Evolutionary conservation across 176 grass and related monocot species (phyloP), one percentile per base, ranked within the genome.

Genomic region (Carex pumila): DNA sequence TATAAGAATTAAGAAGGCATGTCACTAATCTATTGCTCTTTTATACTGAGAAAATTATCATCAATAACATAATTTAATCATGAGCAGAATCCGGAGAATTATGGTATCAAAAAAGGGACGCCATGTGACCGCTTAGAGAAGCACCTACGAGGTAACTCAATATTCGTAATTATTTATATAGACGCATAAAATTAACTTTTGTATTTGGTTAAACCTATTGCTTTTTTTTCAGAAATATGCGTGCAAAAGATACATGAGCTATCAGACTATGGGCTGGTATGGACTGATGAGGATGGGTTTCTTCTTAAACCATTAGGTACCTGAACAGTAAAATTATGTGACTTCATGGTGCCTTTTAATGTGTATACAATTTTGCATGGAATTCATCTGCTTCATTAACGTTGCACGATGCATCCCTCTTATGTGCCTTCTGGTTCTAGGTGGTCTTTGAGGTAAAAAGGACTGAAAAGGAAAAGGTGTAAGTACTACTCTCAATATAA

Each of bases 71-170:
- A 79, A 91, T 73, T 84, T 78, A 80, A 54, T 63, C 52, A 14
- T 79, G 61, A 87, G 80, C 80, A 98, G 95, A 98, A 98, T 91
- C 95, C 95, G 84, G 90, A 91, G 85, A 89, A 93, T 36, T 98
- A 98, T 59, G 92, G 95, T 79, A 84, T 92, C 83, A 94, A 90
- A 80, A 85, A 71, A 84, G 89, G 87, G 57, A 91, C 90, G 86
- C 87, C 91, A 75, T 31, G 11, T 76, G 86, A 91, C 57, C 85
- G 71, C 34, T 86, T 94, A 84, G 92, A 91, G 87, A 98, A 93
- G 80, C 88, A 94, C 86, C 89, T 98, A 81, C 88, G 50, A 91
- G 95, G 95, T 94, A 91, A 70, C 43, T 84, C 72, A 85, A 85
- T 57, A 63, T 80, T 29, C 43, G 22, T 30, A 74, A 11, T 41